phyloP scores from a whole-genome alignment of 2,329 filamentous ascomycete species.

The Botrytis tulipae region DNA sequence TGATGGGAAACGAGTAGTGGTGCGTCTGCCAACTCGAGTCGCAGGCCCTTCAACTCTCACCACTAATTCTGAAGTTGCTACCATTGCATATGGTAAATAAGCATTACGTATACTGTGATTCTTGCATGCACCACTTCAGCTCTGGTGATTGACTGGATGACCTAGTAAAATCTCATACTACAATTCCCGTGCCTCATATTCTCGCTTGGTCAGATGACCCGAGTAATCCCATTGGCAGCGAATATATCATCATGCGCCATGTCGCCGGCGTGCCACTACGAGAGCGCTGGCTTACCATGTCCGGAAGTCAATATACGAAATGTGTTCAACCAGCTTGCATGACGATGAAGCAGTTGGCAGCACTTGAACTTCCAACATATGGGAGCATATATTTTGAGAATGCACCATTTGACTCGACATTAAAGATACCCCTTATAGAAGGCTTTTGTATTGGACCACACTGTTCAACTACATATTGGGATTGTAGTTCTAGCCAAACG shows the following conservation, averaged over 20 bases:
- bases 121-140: too few species aligned
- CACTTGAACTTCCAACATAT: slow-evolving; percentile 40
- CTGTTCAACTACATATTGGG: slow-evolving; percentile 29
- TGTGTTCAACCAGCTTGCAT: slow-evolving; percentile 26
- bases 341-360: slow-evolving; percentile 26
- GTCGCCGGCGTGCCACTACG: slow-evolving; percentile 39
- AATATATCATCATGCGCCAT: slow-evolving; percentile 45
- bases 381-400: slow-evolving; percentile 39
- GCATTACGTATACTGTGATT: too few species aligned
- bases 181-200: not conserved
- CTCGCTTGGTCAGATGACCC: not conserved
- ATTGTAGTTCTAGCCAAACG: slow-evolving; percentile 8
- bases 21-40: not conserved
- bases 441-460: slow-evolving; percentile 39
- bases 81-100: not conserved
- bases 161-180: not conserved
- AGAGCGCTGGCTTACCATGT: slow-evolving; percentile 39
- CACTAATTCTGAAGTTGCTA: not conserved
- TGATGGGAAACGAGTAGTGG: not conserved
- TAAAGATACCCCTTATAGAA: slow-evolving; percentile 17
- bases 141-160: too few species aligned
- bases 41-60: not conserved
- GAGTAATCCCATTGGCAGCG: slow-evolving; percentile 35
- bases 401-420: slow-evolving; percentile 17
- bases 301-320: slow-evolving; percentile 33